These are phyloP conservation scores for Aspergillus uvarum DNA, from an alignment of 2,329 filamentous ascomycete genomes.

Conservation along the genomic window DNA sequence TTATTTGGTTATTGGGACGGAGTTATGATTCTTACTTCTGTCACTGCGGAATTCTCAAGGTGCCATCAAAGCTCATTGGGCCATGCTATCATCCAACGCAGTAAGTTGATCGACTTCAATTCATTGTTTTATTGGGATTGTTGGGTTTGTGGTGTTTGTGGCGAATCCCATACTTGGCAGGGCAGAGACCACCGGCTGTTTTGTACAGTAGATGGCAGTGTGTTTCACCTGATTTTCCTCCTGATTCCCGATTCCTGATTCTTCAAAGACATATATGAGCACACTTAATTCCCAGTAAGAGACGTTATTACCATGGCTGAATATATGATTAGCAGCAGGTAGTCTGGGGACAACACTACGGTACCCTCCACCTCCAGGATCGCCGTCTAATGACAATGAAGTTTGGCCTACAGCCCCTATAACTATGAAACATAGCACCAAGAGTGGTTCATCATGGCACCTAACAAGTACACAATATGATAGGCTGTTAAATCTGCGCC, in stretches of 20 bases:
- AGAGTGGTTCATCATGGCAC: not conserved
- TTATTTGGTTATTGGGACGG: constrained; percentile 3
- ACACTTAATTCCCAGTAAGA: too few species aligned
- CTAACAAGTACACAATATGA: not conserved
- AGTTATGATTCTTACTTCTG: not conserved
- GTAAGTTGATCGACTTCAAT: not conserved
- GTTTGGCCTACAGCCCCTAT: not conserved
- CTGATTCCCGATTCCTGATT: too few species aligned
- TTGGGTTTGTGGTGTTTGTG: not conserved
- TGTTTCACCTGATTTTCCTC: too few species aligned
- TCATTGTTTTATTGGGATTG: not conserved
- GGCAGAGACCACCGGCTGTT: not conserved
- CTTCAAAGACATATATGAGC: too few species aligned
- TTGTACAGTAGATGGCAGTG: too few species aligned
- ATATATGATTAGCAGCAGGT: not conserved
- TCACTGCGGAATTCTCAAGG: not conserved
- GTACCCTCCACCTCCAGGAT: not conserved
- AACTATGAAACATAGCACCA: not conserved
- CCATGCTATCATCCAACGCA: not conserved
- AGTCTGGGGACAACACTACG: not conserved
- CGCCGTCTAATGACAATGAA: not conserved
- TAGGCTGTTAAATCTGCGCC: not conserved
- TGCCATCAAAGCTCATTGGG: not conserved
- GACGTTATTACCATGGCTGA: too few species aligned
- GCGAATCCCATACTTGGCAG: not conserved